phyloP scores from a whole-genome alignment of 768 basidiomycete genomes.

The Candolleomyces eurysporus region DNA sequence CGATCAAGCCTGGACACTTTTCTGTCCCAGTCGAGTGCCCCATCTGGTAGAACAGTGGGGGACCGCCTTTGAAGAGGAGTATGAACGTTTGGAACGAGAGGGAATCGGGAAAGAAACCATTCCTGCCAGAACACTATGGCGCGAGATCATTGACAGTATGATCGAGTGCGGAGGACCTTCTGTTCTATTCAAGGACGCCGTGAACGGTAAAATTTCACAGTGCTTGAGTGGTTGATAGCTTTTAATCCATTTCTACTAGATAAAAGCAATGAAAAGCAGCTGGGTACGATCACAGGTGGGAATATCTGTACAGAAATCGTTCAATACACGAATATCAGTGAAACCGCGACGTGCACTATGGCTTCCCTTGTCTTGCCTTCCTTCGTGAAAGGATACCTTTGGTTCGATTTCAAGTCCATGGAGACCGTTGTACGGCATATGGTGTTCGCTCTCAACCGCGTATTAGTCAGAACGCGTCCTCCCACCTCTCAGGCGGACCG shows the following conservation, averaged over 20 bases:
- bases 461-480: too few species aligned
- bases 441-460: not conserved
- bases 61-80: not conserved
- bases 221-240: not conserved
- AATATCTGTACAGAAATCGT: not conserved
- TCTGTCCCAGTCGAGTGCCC: not conserved
- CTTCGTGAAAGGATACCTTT: not conserved
- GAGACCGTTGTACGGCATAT: not conserved
- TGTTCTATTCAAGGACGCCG: constrained; percentile 2
- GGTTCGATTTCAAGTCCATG: not conserved
- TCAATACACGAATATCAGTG: not conserved
- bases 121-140: not conserved
- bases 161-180: constrained; percentile 5
- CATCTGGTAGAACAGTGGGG: not conserved
- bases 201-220: constrained; percentile 2
- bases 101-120: not conserved
- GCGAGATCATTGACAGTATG: not conserved
- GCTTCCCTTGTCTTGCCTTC: not conserved
- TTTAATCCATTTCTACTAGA: not conserved
- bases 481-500: constrained; percentile 48
- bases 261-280: not conserved
- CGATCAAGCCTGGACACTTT: not conserved
- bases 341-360: not conserved
- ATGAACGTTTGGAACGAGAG: not conserved
- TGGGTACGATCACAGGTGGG: not conserved